These are phyloP conservation scores for Pseudocercospora fijiensis DNA, from an alignment of 2,329 filamentous ascomycete genomes.

Conservation along the genomic window DNA sequence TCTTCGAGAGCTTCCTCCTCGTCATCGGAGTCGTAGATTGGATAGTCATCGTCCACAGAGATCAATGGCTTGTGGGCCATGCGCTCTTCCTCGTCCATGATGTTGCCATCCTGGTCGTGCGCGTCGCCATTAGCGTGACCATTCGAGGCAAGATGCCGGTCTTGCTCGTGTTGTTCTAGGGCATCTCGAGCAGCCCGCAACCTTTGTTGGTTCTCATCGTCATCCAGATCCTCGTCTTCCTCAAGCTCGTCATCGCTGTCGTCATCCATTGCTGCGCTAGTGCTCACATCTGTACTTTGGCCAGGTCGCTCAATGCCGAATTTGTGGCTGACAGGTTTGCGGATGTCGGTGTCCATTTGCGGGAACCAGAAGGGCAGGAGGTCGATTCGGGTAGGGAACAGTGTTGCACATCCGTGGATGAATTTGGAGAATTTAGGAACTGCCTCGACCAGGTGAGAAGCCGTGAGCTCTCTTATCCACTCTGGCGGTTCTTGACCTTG, in stretches of 20 bases:
- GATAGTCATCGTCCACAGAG: constrained; percentile 66
- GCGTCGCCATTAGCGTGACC: constrained; percentile 27
- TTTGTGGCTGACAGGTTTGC: constrained; percentile 81
- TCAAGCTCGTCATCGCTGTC: constrained; percentile 69
- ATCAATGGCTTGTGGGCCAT: constrained; percentile 61
- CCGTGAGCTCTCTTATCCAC: constrained; percentile 91
- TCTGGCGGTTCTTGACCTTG: constrained; percentile 91
- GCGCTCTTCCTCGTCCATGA: constrained; percentile 78
- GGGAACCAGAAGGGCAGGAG: constrained; percentile 96
- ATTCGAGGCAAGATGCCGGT: constrained; percentile 48
- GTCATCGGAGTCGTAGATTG: constrained; percentile 85
- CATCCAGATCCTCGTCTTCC: constrained; percentile 46
- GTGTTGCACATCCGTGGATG: constrained; percentile 85
- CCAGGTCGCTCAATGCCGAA: constrained; percentile 86
- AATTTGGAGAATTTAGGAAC: constrained; percentile 99
- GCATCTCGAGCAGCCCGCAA: constrained; percentile 53
- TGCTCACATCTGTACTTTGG: constrained; percentile 71
- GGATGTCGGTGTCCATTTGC: constrained; percentile 97
- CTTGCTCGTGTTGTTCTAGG: constrained; percentile 52
- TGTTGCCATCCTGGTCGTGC: constrained; percentile 38
- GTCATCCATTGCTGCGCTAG: constrained; percentile 74
- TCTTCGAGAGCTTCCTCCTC: constrained; percentile 74
- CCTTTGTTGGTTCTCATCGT: constrained; percentile 47
- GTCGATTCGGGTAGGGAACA: constrained; percentile 85
- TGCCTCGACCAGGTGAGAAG: constrained; percentile 94